A percentile compares a stretch with the other conserved stretches of the same genome.
phyloP scores from a whole-genome alignment of 2,329 filamentous ascomycete species.

The Trichoderma sp. region DNA sequence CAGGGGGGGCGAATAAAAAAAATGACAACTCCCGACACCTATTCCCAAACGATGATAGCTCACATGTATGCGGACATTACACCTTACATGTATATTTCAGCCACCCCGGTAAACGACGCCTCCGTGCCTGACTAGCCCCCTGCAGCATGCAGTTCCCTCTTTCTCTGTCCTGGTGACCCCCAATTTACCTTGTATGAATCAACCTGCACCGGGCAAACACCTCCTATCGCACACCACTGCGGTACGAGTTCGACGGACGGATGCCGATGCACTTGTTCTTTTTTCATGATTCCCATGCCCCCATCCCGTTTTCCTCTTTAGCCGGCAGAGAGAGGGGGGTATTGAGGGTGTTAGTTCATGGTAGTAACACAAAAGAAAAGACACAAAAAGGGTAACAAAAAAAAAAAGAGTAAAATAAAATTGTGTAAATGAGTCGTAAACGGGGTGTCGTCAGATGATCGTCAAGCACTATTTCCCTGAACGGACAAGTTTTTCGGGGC shows the following conservation, averaged over 20 bases:
- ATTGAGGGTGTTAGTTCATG: neutral
- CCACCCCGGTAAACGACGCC: neutral
- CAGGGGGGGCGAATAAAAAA: neutral
- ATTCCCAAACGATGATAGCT: slow-evolving; percentile 11
- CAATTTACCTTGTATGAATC: neutral
- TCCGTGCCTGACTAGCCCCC: slow-evolving; percentile 8
- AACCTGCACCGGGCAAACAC: neutral
- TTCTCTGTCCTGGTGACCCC: neutral
- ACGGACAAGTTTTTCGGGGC: neutral
- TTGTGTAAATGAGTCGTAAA: slow-evolving; percentile 7
- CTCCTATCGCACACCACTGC: neutral
- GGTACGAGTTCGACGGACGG: neutral
- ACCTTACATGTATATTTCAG: neutral
- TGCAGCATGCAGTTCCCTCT: neutral
- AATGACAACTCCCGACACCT: slow-evolving; percentile 14
- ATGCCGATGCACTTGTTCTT: neutral
- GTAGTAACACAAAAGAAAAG: neutral
- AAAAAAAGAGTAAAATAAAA: neutral
- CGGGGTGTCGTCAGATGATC: slow-evolving; percentile 1
- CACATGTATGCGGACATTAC: slow-evolving; percentile 11
- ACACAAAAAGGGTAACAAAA: neutral
- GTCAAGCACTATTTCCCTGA: neutral
- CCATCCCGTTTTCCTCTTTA: neutral
- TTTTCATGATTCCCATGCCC: neutral
- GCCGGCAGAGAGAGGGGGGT: neutral